These are phyloP conservation scores for Plasmodium inui DNA, from an alignment of 169 alveolate species.

Conservation along the genomic window DNA sequence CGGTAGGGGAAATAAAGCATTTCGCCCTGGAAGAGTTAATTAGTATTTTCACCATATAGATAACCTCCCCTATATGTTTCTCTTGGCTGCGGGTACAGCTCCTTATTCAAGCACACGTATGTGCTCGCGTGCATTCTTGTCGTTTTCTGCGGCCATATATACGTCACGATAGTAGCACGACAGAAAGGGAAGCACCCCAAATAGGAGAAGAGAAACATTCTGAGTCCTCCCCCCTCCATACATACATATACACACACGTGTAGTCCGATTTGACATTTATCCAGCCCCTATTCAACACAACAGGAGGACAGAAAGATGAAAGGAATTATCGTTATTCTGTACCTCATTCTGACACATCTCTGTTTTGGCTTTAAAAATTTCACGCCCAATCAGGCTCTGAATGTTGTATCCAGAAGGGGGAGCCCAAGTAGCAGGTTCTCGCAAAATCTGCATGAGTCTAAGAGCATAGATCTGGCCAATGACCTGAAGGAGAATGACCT, in stretches of 20 bases:
- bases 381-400: constrained; percentile 11
- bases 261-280: not conserved
- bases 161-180: not conserved
- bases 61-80: not conserved
- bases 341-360: constrained; percentile 1
- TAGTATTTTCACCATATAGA: not conserved
- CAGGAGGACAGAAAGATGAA: constrained; percentile 23
- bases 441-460: constrained; percentile 43
- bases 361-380: constrained; percentile 52
- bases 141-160: not conserved
- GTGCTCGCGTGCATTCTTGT: not conserved
- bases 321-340: not conserved
- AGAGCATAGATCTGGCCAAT: constrained; percentile 64
- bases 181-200: not conserved
- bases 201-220: not conserved
- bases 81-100: not conserved
- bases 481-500: constrained; percentile 71
- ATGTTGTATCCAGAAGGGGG: constrained; percentile 44
- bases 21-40: not conserved
- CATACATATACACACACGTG: not conserved
- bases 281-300: not conserved
- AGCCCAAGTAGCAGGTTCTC: constrained; percentile 14
- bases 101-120: not conserved
- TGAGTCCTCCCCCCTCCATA: not conserved
- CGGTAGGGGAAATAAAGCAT: not conserved